These are phyloP conservation scores for Fusarium buharicum DNA, from an alignment of 2,329 filamentous ascomycete species.

Conservation along the genomic window DNA sequence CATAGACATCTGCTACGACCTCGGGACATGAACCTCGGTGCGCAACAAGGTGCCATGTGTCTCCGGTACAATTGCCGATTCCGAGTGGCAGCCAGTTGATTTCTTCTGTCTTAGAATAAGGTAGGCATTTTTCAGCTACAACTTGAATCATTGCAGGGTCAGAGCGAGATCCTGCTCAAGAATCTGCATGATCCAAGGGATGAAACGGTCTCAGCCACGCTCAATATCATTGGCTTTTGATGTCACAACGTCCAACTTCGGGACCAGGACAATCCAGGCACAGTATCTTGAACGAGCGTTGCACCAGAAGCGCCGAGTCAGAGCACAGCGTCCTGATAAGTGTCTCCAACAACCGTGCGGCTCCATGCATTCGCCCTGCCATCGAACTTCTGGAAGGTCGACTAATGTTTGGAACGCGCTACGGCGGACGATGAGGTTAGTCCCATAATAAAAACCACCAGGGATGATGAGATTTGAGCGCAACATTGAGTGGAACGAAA, in stretches of 20 bases:
- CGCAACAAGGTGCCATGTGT: slow-evolving; percentile 35
- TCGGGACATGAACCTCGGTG: slow-evolving; percentile 36
- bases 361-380: slow-evolving; percentile 40
- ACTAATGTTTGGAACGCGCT: slow-evolving; percentile 45
- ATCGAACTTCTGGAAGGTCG: slow-evolving; percentile 47
- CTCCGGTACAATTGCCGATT: slow-evolving; percentile 28
- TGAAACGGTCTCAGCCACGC: slow-evolving; percentile 42
- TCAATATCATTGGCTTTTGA: slow-evolving; percentile 28
- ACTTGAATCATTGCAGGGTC: slow-evolving; percentile 31
- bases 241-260: slow-evolving; percentile 29
- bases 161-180: slow-evolving; percentile 26
- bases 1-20: slow-evolving; percentile 29
- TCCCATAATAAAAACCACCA: slow-evolving; percentile 43
- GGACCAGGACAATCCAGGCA: slow-evolving; percentile 34
- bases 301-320: slow-evolving; percentile 28
- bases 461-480: slow-evolving; percentile 35
- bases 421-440: slow-evolving; percentile 40
- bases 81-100: slow-evolving; percentile 7
- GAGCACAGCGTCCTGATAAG: slow-evolving; percentile 19
- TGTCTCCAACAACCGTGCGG: slow-evolving; percentile 38
- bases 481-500: slow-evolving; percentile 44
- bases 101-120: slow-evolving; percentile 1
- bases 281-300: slow-evolving; percentile 19
- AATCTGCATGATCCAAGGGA: slow-evolving; percentile 29
- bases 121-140: slow-evolving; percentile 23